Conservation (phyloP, 371 early-diverging fungal species). For the Syncephalastrum racemosum region DNA sequence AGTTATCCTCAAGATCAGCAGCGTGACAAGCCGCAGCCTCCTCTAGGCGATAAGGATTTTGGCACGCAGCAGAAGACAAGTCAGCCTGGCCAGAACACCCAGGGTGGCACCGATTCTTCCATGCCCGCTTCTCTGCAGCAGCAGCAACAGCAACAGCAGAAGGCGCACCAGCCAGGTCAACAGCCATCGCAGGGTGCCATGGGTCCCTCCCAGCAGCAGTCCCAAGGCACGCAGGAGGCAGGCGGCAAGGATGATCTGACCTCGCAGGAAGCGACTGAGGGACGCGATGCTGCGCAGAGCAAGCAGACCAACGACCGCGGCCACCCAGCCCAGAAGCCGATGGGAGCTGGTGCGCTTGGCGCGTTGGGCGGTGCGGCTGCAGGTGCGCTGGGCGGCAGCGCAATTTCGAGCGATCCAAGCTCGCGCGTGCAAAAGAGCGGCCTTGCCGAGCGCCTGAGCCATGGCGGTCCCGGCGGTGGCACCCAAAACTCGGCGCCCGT, state of each 20-base stretch:
- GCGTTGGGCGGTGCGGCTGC: too few relatives aligned
- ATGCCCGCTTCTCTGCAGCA: background rate
- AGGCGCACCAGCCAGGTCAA: slow-evolving; percentile 6
- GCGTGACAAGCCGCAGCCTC: too few relatives aligned
- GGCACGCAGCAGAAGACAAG: background rate
- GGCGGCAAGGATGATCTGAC: background rate
- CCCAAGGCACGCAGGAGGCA: background rate
- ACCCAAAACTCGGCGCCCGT: too few relatives aligned
- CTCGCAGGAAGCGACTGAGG: background rate
- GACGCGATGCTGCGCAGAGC: background rate
- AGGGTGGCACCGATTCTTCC: background rate
- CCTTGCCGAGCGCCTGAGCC: too few relatives aligned
- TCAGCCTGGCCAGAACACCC: background rate
- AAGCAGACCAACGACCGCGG: slow-evolving; percentile 1
- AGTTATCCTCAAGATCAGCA: too few relatives aligned
- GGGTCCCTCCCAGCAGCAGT: background rate
- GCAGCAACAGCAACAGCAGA: background rate
- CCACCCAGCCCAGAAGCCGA: background rate
- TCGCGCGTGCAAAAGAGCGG: too few relatives aligned
- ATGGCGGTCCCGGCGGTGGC: too few relatives aligned
- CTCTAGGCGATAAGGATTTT: background rate
- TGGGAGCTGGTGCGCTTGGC: too few relatives aligned
- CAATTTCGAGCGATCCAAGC: too few relatives aligned
- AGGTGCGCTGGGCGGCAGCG: too few relatives aligned
- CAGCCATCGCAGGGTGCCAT: background rate